Evolutionary conservation across 73 alveolate species (phyloP), one percentile per base, ranked within the genome.

Genomic region (Halteria grandinella): DNA sequence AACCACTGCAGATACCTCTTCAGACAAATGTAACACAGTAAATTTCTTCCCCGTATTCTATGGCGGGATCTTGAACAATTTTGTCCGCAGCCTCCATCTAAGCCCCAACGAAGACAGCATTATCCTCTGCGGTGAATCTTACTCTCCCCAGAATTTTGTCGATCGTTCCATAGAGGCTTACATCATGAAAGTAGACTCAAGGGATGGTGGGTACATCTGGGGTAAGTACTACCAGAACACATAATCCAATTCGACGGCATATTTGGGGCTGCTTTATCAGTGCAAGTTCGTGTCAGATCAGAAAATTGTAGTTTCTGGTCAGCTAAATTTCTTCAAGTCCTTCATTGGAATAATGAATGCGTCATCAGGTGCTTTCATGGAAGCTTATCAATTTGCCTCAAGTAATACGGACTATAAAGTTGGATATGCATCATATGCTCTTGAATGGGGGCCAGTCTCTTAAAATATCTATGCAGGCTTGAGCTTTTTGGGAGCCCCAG

Each of bases 71-170:
- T 21, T 12, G 18, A 6, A 60, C 25, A 60, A 60, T 37, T n/a
- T 60, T 8, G 77, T 60, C 48, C 25, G 77, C 15, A 21, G 43
- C 24, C 4, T 33, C 18, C 60, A 60, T 37, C 60, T 45, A 10
- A 60, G 77, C 34, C 12, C 77, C 15, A 59, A 60, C 34, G 77
- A 59, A 32, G 43, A 60, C 37, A 40, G 43, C 34, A 60, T 60
- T 21, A 5, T 60, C 14, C 37, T 60, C 60, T 60, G 77, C 43
- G 77, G 77, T 5, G 77, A 60, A 39, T 60, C 77, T 36, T 60
- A 60, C 43, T 18, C 52, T 15, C n/a, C n/a, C n/a, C 43, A 34
- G 1, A 60, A 60, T 23, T 60, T 60, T 60, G 59, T 60, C 7
- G 77, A 60, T 37, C 37, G 59, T 21, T 10, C 18, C 6, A 60